phyloP scores from a whole-genome alignment of 345 rosid genomes.

The Lepidium sativum region DNA sequence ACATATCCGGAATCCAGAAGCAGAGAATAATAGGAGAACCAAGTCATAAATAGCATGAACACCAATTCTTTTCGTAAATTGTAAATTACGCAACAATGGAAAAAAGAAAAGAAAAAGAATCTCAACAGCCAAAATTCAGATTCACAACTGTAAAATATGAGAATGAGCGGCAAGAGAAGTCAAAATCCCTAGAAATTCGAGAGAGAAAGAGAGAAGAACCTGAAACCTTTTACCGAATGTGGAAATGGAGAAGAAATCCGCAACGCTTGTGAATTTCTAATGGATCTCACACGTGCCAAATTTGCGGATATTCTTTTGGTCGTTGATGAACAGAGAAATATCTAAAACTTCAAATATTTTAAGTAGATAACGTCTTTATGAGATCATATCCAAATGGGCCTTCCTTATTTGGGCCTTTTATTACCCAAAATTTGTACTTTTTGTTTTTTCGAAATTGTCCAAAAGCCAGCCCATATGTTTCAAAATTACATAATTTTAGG shows the following conservation, averaged over 20 bases:
- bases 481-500: too few relatives aligned
- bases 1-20: neutral
- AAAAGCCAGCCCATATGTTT: neutral
- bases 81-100: neutral
- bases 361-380: constrained; percentile 9
- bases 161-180: constrained; percentile 4
- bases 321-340: constrained; percentile 7
- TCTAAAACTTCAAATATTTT: neutral
- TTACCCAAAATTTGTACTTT: neutral
- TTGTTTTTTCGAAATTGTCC: too few relatives aligned
- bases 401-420: neutral
- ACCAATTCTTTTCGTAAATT: neutral
- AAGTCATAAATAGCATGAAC: neutral
- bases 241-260: neutral
- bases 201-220: constrained; percentile 1
- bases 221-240: neutral
- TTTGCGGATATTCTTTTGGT: constrained; percentile 22
- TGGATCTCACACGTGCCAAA: constrained; percentile 27
- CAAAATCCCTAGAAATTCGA: neutral
- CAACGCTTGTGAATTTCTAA: neutral
- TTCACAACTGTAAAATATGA: neutral
- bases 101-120: neutral
- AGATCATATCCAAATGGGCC: neutral
- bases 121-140: neutral
- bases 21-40: neutral